Evolutionary conservation across 2,329 filamentous ascomycete species (phyloP), one percentile per base, ranked within the genome.

Genomic region (Niveomyces coronatus): DNA sequence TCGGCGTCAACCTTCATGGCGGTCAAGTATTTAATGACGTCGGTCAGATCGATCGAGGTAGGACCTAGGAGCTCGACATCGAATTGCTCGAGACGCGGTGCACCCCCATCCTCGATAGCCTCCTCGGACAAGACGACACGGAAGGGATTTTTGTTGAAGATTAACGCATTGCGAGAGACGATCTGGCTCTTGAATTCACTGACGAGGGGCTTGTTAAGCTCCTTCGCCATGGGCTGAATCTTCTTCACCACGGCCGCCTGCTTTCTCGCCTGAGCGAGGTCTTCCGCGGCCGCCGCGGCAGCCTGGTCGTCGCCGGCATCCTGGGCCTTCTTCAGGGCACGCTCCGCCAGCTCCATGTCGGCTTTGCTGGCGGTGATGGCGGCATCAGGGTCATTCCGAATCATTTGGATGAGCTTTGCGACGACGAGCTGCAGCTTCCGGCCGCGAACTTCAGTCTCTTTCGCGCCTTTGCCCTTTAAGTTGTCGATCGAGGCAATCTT

Each of bases 121-220:
- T 53, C 50, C 16, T 63, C 59, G 0, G 43, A 33, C 4, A 70
- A 55, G 0, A 47, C 40, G 4, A 72, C 47, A 1, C 42, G 39
- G 10, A 71, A 42, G 0, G 51, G 53, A 13, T 57, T 53, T 22
- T 53, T 41, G 1, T 50, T 41, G 0, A 71, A 46, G 1, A 47
- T 30, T 3, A 74, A 53, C 22, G 57, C 54, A 15, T 54, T 45
- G 2, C 56, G 34, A 0, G 66, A 56, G 16, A 73, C 50, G 4
- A 74, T 53, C 42, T 70, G 62, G 31, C 53, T 60, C 48, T 74
- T 74, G 56, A 63, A 72, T 47, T 75, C 70, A 0, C 68, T 67
- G 4, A 65, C 69, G 4, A 58, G 36, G 23, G 55, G 37, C 1
- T 44, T 45, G n/a, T 53, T 47, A n/a, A n/a, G 19, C 7, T 20